Evolutionary conservation across 192 early-diverging fungal species (phyloP).

Genomic region (Gryganskiella cystojenkinii): DNA sequence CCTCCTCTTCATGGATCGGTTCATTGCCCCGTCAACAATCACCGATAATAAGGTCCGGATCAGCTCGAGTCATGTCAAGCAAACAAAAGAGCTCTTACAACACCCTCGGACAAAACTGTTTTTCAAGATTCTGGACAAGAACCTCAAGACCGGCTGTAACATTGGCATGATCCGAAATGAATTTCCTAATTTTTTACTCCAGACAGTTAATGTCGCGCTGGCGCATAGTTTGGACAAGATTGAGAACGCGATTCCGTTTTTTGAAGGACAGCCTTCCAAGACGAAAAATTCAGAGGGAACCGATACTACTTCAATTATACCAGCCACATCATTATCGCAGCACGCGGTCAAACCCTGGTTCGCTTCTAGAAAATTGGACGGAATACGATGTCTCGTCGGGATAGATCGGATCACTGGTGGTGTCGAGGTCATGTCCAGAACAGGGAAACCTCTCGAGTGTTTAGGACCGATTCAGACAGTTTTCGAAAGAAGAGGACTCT

Average conservation of each 20-base stretch:
- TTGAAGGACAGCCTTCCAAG: not conserved
- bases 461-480: constrained; percentile 28
- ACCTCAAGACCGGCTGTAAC: constrained; percentile 43
- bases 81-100: not conserved
- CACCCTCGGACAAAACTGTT: constrained; percentile 34
- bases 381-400: constrained; percentile 59
- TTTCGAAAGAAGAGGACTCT: constrained; percentile 3
- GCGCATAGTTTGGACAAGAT: constrained; percentile 15
- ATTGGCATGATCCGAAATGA: constrained; percentile 14
- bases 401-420: constrained; percentile 21
- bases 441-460: constrained; percentile 44
- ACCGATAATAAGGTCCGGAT: too few relatives aligned
- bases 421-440: constrained; percentile 55
- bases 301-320: not conserved
- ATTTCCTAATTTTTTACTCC: constrained; percentile 17
- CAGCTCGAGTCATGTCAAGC: too few relatives aligned
- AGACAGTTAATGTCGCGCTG: constrained; percentile 32
- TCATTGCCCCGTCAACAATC: too few relatives aligned
- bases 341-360: constrained; percentile 36
- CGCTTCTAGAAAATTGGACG: constrained; percentile 63
- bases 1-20: constrained; percentile 29
- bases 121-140: constrained; percentile 46
- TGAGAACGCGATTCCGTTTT: constrained; percentile 9
- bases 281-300: not conserved
- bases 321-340: not conserved